A percentile compares a stretch with the other conserved stretches of the same genome.
Evolutionary conservation across 2,329 filamentous ascomycete genomes (phyloP).

Genomic region (Cladosporium halotolerans): DNA sequence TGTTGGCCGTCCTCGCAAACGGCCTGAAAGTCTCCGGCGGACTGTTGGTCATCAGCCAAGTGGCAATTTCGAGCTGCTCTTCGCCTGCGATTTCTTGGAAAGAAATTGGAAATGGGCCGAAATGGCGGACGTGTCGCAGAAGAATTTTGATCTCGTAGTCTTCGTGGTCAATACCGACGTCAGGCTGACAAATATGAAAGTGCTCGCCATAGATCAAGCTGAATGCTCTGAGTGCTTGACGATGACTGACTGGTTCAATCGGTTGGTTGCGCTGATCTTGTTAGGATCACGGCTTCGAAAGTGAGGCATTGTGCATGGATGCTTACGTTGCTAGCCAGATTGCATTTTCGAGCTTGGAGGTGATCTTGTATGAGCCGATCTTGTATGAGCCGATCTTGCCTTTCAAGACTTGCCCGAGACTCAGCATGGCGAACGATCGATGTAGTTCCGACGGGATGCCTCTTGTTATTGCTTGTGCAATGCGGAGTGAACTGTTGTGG

Average conservation of each 20-base stretch:
- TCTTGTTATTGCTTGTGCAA: no score
- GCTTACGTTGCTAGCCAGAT: constrained; percentile 10
- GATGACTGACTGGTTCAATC: constrained; percentile 6
- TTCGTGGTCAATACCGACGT: constrained; percentile 16
- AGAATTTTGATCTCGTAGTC: constrained; percentile 23
- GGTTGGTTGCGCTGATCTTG: neutral
- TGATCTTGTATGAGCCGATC: constrained; percentile 2
- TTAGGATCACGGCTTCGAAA: no score
- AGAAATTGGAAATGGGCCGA: constrained; percentile 23
- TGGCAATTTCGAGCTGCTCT: constrained; percentile 10
- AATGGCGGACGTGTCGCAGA: constrained; percentile 20
- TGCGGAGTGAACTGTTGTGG: no score
- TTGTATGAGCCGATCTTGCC: constrained; percentile 6
- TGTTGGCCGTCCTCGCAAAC: constrained; percentile 19
- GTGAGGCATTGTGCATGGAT: neutral
- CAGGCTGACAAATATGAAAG: constrained; percentile 22
- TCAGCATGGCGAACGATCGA: neutral
- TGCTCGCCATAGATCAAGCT: constrained; percentile 23
- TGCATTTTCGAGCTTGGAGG: neutral
- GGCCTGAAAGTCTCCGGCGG: constrained; percentile 11
- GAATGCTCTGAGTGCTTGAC: constrained; percentile 8
- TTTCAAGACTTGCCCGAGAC: constrained; percentile 7
- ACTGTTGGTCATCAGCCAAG: constrained; percentile 8
- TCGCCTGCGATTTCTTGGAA: constrained; percentile 21
- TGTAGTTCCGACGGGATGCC: no score